Percentiles rank a stretch among this genome's conserved stretches.
phyloP scores from a whole-genome alignment of 2,329 filamentous ascomycete species.

The Nigrograna mackinnonii region DNA sequence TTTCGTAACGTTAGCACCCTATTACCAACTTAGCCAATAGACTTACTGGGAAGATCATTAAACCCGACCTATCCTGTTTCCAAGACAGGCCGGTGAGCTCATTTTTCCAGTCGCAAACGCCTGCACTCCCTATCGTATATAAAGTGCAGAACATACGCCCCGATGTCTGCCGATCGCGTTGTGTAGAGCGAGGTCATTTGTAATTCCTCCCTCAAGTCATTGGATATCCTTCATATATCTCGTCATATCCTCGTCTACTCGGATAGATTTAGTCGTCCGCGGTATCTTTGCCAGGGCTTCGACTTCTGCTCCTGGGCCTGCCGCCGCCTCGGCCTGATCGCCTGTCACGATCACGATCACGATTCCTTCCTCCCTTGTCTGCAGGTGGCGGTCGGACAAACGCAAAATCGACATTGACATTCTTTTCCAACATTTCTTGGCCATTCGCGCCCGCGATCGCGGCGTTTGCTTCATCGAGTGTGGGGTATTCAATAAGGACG shows the following conservation, averaged over 20 bases:
- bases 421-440: constrained; percentile 80
- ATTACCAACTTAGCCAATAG: too few relatives aligned
- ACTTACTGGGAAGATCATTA: too few relatives aligned
- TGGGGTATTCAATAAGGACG: constrained; percentile 82
- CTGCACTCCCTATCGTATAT: background rate
- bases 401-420: constrained; percentile 79
- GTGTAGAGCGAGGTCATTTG: background rate
- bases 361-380: constrained; percentile 45
- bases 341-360: constrained; percentile 5
- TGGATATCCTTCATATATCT: background rate
- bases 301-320: constrained; percentile 26
- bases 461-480: constrained; percentile 76
- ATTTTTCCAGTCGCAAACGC: background rate
- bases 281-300: constrained; percentile 24
- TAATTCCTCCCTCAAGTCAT: background rate
- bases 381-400: constrained; percentile 75
- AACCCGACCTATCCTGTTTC: constrained; percentile 7
- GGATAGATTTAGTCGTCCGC: background rate
- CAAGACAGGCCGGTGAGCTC: constrained; percentile 8
- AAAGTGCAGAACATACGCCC: too few relatives aligned
- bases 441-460: constrained; percentile 80
- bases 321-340: constrained; percentile 4
- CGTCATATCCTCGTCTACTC: background rate
- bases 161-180: background rate
- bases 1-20: too few relatives aligned